Percentiles rank a stretch among this genome's conserved stretches.
These are phyloP conservation scores for Lagenidium sp. DNA, from an alignment of 352 stramenopile genomes.

Conservation along the genomic window DNA sequence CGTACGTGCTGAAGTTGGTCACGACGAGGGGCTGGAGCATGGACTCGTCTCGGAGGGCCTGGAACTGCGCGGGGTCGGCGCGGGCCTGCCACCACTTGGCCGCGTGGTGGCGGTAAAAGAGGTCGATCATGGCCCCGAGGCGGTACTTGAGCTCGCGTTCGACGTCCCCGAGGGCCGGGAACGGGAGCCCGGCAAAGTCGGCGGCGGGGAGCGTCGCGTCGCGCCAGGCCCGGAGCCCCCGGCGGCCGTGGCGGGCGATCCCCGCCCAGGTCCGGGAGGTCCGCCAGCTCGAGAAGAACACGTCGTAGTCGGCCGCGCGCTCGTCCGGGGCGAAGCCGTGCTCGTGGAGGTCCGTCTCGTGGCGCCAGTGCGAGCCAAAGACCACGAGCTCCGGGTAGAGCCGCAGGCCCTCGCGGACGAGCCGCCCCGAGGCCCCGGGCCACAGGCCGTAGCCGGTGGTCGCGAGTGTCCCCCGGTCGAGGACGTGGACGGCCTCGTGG, in stretches of 20 bases:
- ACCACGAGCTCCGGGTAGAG: slow-evolving; percentile 35
- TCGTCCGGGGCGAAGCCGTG: slow-evolving; percentile 21
- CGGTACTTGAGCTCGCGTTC: slow-evolving; percentile 37
- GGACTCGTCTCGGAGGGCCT: slow-evolving; percentile 3
- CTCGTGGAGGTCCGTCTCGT: slow-evolving; percentile 5
- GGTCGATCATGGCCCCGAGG: slow-evolving; percentile 18
- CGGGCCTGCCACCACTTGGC: slow-evolving; percentile 29
- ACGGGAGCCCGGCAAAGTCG: slow-evolving; percentile 16
- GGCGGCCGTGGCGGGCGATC: slow-evolving; percentile 17
- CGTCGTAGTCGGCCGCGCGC: slow-evolving; percentile 7
- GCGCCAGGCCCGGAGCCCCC: slow-evolving; percentile 14
- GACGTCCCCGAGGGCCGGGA: slow-evolving; percentile 24
- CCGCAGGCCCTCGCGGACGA: slow-evolving; percentile 24
- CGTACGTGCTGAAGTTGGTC: not conserved
- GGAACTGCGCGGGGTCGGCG: too few species aligned
- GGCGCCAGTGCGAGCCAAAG: slow-evolving; percentile 30
- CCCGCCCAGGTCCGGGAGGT: slow-evolving; percentile 14
- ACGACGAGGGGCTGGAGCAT: slow-evolving; percentile 13
- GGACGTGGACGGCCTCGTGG: not conserved
- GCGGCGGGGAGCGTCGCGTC: slow-evolving; percentile 13
- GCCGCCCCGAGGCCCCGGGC: slow-evolving; percentile 1
- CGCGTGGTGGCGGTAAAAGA: slow-evolving; percentile 39
- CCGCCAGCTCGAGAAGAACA: slow-evolving; percentile 9
- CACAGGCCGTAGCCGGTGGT: slow-evolving; percentile 8
- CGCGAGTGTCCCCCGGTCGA: slow-evolving; percentile 1